These are phyloP conservation scores for Flaveria brownii DNA, from an alignment of 129 eudicot species.

Conservation along the genomic window DNA sequence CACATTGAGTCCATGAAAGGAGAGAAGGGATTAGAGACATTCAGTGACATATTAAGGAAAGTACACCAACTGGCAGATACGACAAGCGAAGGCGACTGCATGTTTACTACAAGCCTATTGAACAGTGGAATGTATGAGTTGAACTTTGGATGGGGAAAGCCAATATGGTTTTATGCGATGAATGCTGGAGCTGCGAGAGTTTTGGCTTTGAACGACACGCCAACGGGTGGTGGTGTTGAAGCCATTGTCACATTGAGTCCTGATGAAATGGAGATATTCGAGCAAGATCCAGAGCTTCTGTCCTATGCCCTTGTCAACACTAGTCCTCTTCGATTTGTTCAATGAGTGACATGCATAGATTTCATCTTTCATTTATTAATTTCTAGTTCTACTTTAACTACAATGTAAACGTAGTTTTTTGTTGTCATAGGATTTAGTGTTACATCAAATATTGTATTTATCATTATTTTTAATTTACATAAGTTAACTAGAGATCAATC, in stretches of 20 bases:
- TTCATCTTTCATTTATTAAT: not conserved
- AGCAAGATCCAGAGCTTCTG: not conserved
- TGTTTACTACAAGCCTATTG: constrained; percentile 3
- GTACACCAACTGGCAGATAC: not conserved
- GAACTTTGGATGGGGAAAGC: constrained; percentile 35
- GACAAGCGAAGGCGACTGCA: constrained; percentile 15
- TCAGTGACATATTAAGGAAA: not conserved
- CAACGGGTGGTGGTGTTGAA: constrained; percentile 24
- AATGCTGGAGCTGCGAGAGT: too few relatives aligned
- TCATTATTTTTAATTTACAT: too few relatives aligned
- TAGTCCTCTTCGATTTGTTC: too few relatives aligned
- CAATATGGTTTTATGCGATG: constrained; percentile 11
- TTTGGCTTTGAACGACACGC: not conserved
- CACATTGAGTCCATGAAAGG: constrained; percentile 7
- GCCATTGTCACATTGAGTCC: constrained; percentile 18
- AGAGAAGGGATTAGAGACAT: not conserved
- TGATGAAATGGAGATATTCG: constrained; percentile 25
- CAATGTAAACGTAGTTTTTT: not conserved
- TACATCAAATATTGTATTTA: too few relatives aligned
- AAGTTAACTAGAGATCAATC: too few relatives aligned
- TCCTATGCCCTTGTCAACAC: not conserved
- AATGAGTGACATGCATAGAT: too few relatives aligned
- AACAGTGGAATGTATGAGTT: constrained; percentile 8
- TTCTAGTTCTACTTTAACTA: not conserved
- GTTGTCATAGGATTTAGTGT: not conserved